phyloP scores from a whole-genome alignment of 768 basidiomycete genomes.

The Suillus tomentosus region DNA sequence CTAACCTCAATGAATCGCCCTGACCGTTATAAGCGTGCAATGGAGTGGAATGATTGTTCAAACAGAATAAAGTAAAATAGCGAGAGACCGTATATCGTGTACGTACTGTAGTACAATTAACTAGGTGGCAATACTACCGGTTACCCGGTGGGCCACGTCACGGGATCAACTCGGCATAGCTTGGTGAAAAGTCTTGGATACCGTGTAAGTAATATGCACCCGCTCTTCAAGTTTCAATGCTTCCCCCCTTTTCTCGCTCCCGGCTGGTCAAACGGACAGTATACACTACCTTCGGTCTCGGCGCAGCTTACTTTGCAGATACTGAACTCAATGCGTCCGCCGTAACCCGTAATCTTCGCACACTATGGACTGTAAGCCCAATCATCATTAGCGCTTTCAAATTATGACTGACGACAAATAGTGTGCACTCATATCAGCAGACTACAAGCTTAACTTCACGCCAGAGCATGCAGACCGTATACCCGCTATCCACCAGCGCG shows the following conservation, averaged over 20 bases:
- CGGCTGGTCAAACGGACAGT: constrained; percentile 22
- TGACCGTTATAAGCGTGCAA: background rate
- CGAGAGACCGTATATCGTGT: background rate
- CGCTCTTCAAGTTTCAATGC: constrained; percentile 2
- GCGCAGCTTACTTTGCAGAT: constrained; percentile 41
- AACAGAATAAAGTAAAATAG: background rate
- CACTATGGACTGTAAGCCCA: constrained; percentile 46
- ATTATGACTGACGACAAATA: constrained; percentile 27
- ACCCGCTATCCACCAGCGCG: constrained; percentile 80
- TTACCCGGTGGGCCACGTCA: background rate
- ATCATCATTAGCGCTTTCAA: constrained; percentile 4
- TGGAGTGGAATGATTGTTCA: background rate
- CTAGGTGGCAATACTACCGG: background rate
- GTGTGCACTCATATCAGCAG: constrained; percentile 71
- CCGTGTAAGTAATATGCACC: background rate
- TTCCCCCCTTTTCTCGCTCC: constrained; percentile 1
- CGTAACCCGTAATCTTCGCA: constrained; percentile 47
- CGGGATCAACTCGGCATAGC: constrained; percentile 6
- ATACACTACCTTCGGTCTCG: constrained; percentile 30
- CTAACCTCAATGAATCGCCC: background rate
- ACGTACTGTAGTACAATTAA: background rate
- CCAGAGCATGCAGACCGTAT: constrained; percentile 71
- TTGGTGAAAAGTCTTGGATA: background rate
- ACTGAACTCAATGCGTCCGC: constrained; percentile 51
- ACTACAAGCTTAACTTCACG: constrained; percentile 90